A percentile compares a stretch with the other conserved stretches of the same genome.
phyloP scores from a whole-genome alignment of 306 rosid genomes.

The Citrullus mucosospermus region DNA sequence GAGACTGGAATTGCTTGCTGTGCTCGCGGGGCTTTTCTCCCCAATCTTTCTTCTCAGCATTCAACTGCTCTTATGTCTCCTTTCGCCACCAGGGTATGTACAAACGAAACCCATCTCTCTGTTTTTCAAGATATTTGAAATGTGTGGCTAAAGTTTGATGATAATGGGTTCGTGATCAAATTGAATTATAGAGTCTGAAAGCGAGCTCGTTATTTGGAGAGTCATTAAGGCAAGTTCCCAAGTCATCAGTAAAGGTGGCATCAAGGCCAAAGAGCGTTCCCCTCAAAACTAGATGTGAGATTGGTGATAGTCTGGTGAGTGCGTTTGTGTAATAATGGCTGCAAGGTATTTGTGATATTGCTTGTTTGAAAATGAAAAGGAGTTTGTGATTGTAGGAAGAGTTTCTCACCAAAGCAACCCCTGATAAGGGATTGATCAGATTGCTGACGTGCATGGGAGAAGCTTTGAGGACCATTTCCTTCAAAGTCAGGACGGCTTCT shows the following conservation, averaged over 20 bases:
- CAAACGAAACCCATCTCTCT: neutral
- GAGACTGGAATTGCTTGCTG: slow-evolving; percentile 65
- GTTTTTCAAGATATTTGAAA: neutral
- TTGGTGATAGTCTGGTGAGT: slow-evolving; percentile 90
- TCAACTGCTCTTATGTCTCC: slow-evolving; percentile 37
- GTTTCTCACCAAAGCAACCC: slow-evolving; percentile 74
- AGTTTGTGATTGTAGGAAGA: slow-evolving; percentile 44
- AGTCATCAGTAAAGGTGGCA: slow-evolving; percentile 38
- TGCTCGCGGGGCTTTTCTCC: slow-evolving; percentile 45
- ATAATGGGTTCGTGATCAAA: neutral
- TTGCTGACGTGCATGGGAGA: slow-evolving; percentile 86
- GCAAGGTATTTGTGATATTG: neutral
- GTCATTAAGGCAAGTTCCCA: slow-evolving; percentile 49
- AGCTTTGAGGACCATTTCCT: slow-evolving; percentile 84
- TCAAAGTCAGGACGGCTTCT: slow-evolving; percentile 95
- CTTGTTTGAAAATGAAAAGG: neutral
- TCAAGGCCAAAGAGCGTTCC: slow-evolving; percentile 41
- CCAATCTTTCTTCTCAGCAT: slow-evolving; percentile 44
- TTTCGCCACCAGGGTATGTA: slow-evolving; percentile 43
- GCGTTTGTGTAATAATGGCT: neutral
- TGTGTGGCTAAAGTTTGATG: neutral
- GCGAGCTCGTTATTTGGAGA: slow-evolving; percentile 80
- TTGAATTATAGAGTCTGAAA: slow-evolving; percentile 45
- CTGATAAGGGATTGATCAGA: slow-evolving; percentile 74
- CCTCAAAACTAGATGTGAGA: slow-evolving; percentile 50